Evolutionary conservation across 1,284 basidiomycete species (phyloP).

Genomic region (Anthracocystis walkeri): DNA sequence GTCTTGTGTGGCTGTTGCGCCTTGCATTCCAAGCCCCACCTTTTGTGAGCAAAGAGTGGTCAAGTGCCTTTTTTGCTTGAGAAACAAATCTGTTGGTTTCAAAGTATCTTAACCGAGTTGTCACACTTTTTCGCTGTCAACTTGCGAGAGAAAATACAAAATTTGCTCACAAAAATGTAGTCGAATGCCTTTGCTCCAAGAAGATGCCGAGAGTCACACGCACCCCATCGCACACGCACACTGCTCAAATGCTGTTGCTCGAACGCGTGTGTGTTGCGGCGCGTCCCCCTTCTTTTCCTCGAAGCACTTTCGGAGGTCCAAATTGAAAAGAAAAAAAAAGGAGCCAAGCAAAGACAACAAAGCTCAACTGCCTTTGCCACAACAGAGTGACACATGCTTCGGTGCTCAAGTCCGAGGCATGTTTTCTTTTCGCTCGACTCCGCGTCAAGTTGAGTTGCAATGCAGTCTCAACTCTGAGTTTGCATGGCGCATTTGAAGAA

Average conservation of each 20-base stretch:
- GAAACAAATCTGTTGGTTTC: constrained; percentile 5
- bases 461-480: too few relatives aligned
- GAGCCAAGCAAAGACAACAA: not conserved
- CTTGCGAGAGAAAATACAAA: not conserved
- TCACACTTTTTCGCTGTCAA: not conserved
- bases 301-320: constrained; percentile 1
- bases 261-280: constrained; percentile 7
- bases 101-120: not conserved
- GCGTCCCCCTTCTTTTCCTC: not conserved
- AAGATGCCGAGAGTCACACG: too few relatives aligned
- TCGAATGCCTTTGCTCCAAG: not conserved
- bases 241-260: not conserved
- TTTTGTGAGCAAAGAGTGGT: not conserved
- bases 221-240: not conserved
- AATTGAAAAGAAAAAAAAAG: not conserved
- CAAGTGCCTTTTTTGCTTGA: not conserved
- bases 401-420: not conserved
- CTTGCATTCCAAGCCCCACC: constrained; percentile 5
- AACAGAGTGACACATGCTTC: not conserved
- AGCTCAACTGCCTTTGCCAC: not conserved
- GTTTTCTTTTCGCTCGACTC: not conserved
- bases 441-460: not conserved
- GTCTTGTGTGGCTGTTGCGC: not conserved
- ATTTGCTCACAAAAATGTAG: too few relatives aligned
- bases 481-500: too few relatives aligned